Conservation (phyloP, 805 yeast species). For the Starmerella vitae region DNA sequence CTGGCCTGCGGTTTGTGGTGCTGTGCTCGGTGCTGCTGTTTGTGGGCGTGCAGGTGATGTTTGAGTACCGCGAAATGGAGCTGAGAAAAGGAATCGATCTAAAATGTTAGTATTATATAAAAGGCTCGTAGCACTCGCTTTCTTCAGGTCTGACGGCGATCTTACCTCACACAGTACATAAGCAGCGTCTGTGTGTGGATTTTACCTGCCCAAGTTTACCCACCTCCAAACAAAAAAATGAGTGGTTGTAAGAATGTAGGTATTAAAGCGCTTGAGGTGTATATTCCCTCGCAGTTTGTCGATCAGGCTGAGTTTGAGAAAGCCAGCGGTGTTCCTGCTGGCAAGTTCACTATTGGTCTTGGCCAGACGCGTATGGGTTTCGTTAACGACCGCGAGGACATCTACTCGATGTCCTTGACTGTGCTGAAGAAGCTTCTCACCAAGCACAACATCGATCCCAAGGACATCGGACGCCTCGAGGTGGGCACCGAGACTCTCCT, state of each 20-base stretch:
- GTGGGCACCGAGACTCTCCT: slow-evolving; percentile 96
- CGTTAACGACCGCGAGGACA: slow-evolving; percentile 94
- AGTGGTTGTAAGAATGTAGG: slow-evolving; percentile 70
- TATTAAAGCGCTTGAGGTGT: slow-evolving; percentile 89
- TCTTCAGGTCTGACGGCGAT: too few relatives aligned
- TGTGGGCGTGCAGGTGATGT: slow-evolving; percentile 85
- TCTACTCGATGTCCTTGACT: slow-evolving; percentile 88
- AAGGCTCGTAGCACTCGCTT: too few relatives aligned
- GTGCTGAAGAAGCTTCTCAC: slow-evolving; percentile 61
- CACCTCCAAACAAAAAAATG: slow-evolving; percentile 10
- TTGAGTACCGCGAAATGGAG: slow-evolving; percentile 79
- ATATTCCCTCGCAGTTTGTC: slow-evolving; percentile 70
- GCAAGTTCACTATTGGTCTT: slow-evolving; percentile 95
- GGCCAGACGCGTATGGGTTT: slow-evolving; percentile 98
- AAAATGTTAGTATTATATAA: slow-evolving; percentile 58
- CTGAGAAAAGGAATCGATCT: slow-evolving; percentile 69
- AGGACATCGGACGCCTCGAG: slow-evolving; percentile 80
- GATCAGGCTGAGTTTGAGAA: slow-evolving; percentile 79
- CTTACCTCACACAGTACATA: too few relatives aligned
- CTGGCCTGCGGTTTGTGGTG: slow-evolving; percentile 47
- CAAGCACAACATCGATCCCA: slow-evolving; percentile 71
- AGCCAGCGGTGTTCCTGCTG: slow-evolving; percentile 74
- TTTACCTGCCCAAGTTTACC: too few relatives aligned
- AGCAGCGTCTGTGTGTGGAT: too few relatives aligned
- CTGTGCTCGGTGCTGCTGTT: slow-evolving; percentile 58